Conservation (phyloP, 2,329 filamentous ascomycete genomes). For the Orbilia javanica region DNA sequence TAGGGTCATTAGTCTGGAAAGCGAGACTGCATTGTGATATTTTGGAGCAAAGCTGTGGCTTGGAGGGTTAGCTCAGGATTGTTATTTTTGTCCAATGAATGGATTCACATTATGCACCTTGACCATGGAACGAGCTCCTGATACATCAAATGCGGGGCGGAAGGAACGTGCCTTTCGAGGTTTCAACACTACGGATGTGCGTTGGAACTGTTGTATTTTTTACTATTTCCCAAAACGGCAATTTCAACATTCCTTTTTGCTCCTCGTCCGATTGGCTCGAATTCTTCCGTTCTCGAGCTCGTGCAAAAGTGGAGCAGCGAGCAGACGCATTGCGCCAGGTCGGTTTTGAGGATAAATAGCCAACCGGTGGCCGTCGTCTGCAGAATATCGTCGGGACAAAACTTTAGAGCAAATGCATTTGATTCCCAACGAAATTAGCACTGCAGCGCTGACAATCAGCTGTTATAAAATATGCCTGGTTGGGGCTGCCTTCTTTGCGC, state of each 20-base stretch:
- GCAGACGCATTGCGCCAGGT: background rate
- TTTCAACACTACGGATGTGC: background rate
- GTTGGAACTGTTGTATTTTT: conserved; percentile 3
- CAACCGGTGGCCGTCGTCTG: background rate
- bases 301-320: too few species aligned
- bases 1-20: background rate
- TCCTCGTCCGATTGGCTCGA: background rate
- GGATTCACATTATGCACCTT: background rate
- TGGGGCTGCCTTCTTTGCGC: conserved; percentile 44
- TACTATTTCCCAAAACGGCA: background rate
- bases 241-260: background rate
- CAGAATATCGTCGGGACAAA: background rate
- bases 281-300: background rate
- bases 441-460: conserved; percentile 1
- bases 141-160: background rate
- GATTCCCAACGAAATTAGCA: conserved; percentile 9
- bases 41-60: conserved; percentile 1
- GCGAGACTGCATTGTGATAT: conserved; percentile 14
- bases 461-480: conserved; percentile 26
- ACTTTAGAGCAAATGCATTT: background rate
- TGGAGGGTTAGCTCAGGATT: background rate
- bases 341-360: background rate
- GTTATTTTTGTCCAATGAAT: conserved; percentile 15
- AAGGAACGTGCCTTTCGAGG: background rate
- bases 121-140: background rate